Evolutionary conservation across 2,329 filamentous ascomycete genomes (phyloP), one percentile per base, ranked within the genome.

Genomic region (Fusarium neocosmosporiellum): DNA sequence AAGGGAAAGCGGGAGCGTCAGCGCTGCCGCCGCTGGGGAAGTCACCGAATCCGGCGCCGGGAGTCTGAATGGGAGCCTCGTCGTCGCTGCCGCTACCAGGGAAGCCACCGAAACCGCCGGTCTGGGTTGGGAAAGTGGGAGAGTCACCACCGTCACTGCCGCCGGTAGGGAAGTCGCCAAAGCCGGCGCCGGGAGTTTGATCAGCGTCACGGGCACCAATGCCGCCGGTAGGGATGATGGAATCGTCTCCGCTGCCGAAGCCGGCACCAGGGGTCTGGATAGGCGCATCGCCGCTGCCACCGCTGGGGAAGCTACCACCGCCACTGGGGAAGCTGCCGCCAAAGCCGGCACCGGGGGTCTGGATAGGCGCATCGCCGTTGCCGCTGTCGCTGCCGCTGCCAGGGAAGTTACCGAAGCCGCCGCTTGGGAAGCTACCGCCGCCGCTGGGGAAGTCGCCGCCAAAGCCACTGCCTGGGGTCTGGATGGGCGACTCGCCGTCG

Each of bases 181-280:
- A 41, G 14, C 65, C 64, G n/a, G 46, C 24, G 50, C 59, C 59
- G 20, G 59, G 65, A 29, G 65, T 66, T 16, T 39, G 63, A 58
- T 39, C 34, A 31, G 59, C 53, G 8, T 36, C 33, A 37, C 20
- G 18, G 39, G 41, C 29, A 31, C 27, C 39, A 33, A 41, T n/a
- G 16, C 27, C 16, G 10, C 46, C 46, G 18, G 46, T 53, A 20
- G 46, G 46, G 46, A 53, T 53, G 46, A 53, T n/a, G 2, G 46
- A 53, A 27, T 53, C 13, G 46, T n/a, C 46, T 29, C 46, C 46
- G 27, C 46, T n/a, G n/a, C 57, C 63, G 20, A 31, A 37, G 46
- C 31, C 31, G n/a, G 41, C 39, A n/a, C 62, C 50, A 24, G 65
- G 65, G 24, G 59, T 63, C 22, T 59, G 63, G 13, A 37, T 37